Base-by-base conservation (phyloP, 192 early-diverging fungal species). In the Backusella circina region DNA sequence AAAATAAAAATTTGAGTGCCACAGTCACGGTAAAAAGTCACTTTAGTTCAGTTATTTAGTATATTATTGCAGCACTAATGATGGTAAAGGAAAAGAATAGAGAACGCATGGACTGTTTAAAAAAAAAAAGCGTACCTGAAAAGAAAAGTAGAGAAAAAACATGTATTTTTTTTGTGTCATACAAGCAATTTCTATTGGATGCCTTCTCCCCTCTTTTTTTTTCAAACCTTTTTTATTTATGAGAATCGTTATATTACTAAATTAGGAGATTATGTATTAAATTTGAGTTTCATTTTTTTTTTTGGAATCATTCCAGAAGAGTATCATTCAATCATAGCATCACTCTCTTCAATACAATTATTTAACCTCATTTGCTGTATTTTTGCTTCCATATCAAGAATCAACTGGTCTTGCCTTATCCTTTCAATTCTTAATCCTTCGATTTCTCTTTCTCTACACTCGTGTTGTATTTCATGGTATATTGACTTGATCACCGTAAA, bases 401-500 rank as follows among this genome's bases (percentile, higher is more conserved):
- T 61, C 23, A 61, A 26, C 31, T 67, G 31, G 18, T 67, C 32
- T 36, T 67, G 31, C 12, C 10, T 16, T 35, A 36, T 67, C 32
- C 30, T 67, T 36, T 67, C 8, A 67, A 67, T n/a, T 18, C 65
- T 36, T 67, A 67, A 67, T 67, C 7, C 65, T n/a, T 67, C 33
- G 15, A 31, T n/a, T 15, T 18, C 33, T 36, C 33, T 36, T 21
- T 35, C 33, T 35, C 18, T 30, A 67, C n/a, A 35, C 16, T 31
- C 31, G 16, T 67, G 7, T 67, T n/a, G 65, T 36, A 67, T 67
- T 67, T 67, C 65, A 67, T 67, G 15, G 5, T 31, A 30, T 10
- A 12, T 67, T n/a, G 65, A 67, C 33, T 36, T 67, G 18, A 35
- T 31, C 30, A 35, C 65, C 3, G 65, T 67, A 35, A 31, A 67